phyloP scores from a whole-genome alignment of 176 grass and related monocot species.

The Rhynchospora tenuis region DNA sequence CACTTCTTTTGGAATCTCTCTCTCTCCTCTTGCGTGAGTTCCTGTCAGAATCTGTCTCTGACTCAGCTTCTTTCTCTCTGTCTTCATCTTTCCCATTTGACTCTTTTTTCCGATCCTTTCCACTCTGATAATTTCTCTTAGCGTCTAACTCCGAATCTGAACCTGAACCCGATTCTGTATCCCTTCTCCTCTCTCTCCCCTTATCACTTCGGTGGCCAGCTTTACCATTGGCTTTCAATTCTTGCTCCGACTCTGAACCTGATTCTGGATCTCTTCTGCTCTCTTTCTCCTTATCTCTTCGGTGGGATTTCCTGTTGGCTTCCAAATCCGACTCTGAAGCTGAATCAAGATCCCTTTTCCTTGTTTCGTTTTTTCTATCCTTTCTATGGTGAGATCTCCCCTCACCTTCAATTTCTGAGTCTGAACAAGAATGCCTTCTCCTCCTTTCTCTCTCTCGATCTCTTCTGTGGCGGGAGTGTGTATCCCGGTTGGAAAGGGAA shows the following conservation, averaged over 20 bases:
- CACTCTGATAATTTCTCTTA: not conserved
- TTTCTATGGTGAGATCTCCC: not conserved
- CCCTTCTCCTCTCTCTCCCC: slow-evolving; percentile 5
- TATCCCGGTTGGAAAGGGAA: not conserved
- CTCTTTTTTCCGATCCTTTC: slow-evolving; percentile 1
- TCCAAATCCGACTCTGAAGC: not conserved
- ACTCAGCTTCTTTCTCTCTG: slow-evolving; percentile 7
- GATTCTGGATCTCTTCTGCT: not conserved
- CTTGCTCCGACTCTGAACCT: not conserved
- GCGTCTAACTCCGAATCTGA: not conserved
- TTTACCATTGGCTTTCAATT: not conserved
- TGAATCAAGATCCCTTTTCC: not conserved
- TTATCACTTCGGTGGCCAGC: not conserved
- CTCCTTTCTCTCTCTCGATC: not conserved
- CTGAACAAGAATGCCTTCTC: not conserved
- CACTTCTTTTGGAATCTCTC: slow-evolving; percentile 5
- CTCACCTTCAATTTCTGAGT: not conserved
- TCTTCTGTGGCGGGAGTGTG: not conserved
- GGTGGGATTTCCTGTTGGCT: not conserved
- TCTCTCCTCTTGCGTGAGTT: not conserved
- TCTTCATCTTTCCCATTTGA: slow-evolving; percentile 14
- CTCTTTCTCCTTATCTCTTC: not conserved
- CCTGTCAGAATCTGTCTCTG: slow-evolving; percentile 21
- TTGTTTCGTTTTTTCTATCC: not conserved
- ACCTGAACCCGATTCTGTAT: not conserved